Evolutionary conservation across 1,284 basidiomycete species (phyloP).

Genomic region (Athelia psychrophila): DNA sequence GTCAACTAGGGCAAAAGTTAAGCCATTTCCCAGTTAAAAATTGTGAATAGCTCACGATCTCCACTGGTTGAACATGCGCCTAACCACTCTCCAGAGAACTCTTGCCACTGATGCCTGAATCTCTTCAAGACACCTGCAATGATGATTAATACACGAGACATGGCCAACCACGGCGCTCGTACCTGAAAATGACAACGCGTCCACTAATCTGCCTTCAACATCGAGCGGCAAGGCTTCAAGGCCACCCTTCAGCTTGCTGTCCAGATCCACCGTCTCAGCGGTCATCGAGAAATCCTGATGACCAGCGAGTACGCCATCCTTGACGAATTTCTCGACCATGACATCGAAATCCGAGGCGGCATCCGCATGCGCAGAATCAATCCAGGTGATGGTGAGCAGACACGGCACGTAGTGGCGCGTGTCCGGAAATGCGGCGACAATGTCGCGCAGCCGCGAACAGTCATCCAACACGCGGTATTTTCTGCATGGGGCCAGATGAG

Average conservation of each 20-base stretch:
- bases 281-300: constrained; percentile 46
- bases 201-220: constrained; percentile 51
- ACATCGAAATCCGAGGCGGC: constrained; percentile 40
- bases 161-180: neutral
- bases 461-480: constrained; percentile 73
- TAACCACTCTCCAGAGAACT: constrained; percentile 51
- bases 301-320: constrained; percentile 40
- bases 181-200: constrained; percentile 46
- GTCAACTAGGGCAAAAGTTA: constrained; percentile 39
- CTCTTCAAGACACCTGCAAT: constrained; percentile 43
- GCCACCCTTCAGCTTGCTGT: constrained; percentile 45
- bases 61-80: constrained; percentile 47
- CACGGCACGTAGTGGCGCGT: constrained; percentile 58
- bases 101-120: constrained; percentile 44
- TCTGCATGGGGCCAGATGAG: constrained; percentile 31
- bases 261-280: constrained; percentile 49
- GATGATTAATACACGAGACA: constrained; percentile 3
- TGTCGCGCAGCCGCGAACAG: constrained; percentile 62
- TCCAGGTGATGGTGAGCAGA: constrained; percentile 59
- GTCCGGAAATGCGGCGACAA: constrained; percentile 49
- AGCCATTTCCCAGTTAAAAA: neutral
- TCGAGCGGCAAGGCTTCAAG: constrained; percentile 47
- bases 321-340: constrained; percentile 41
- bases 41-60: constrained; percentile 29
- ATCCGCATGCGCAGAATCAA: constrained; percentile 34